Evolutionary conservation across 805 yeast species (phyloP).

Genomic region (Zygosaccharomyces rouxii): DNA sequence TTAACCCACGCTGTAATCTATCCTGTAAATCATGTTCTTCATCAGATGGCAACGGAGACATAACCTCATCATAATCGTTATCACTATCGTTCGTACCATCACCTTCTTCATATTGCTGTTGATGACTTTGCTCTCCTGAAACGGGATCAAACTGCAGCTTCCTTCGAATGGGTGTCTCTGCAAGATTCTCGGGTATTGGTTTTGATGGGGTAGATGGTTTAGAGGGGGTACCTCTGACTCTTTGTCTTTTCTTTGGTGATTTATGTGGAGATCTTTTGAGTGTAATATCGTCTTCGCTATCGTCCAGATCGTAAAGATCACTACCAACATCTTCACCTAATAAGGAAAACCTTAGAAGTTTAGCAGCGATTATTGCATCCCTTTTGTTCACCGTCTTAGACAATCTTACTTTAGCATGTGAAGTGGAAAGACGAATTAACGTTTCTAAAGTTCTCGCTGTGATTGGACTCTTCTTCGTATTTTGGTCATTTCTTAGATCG

Average conservation of each 20-base stretch:
- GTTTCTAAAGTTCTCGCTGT: slow-evolving; percentile 99
- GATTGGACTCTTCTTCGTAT: slow-evolving; percentile 82
- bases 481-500: slow-evolving; percentile 75
- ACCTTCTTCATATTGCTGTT: slow-evolving; percentile 26
- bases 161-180: slow-evolving; percentile 34
- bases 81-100: slow-evolving; percentile 19
- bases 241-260: slow-evolving; percentile 35
- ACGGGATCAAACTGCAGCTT: slow-evolving; percentile 20
- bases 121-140: slow-evolving; percentile 34
- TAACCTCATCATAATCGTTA: slow-evolving; percentile 15
- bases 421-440: slow-evolving; percentile 87
- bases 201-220: slow-evolving; percentile 18
- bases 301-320: slow-evolving; percentile 23
- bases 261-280: slow-evolving; percentile 28
- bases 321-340: slow-evolving; percentile 42
- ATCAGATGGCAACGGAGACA: slow-evolving; percentile 29
- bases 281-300: slow-evolving; percentile 18
- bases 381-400: slow-evolving; percentile 65
- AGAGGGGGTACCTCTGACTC: slow-evolving; percentile 21
- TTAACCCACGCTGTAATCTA: slow-evolving; percentile 26
- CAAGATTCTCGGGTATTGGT: slow-evolving; percentile 7
- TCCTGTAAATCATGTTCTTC: slow-evolving; percentile 32
- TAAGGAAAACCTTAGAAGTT: slow-evolving; percentile 76
- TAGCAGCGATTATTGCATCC: slow-evolving; percentile 86
- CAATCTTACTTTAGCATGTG: slow-evolving; percentile 93